Conservation (phyloP, 2,329 filamentous ascomycete species). For the Clonostachys solani region DNA sequence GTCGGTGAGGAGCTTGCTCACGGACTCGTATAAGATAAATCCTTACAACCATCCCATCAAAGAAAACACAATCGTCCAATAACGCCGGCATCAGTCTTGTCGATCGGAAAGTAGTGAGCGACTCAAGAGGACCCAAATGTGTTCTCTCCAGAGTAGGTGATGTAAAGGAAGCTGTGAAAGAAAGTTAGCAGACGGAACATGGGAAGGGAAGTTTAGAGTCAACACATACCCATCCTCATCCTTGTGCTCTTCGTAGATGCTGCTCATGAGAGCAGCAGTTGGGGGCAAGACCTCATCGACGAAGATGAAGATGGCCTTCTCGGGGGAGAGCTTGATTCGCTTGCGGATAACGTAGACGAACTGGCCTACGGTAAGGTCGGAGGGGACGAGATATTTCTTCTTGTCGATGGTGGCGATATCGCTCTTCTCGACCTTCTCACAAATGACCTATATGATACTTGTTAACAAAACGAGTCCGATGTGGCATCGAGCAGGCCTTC, state of each 20-base stretch:
- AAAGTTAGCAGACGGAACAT: not conserved
- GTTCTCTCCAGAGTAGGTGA: slow-evolving; percentile 99
- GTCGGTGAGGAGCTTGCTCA: not conserved
- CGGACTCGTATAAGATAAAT: not conserved
- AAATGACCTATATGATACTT: slow-evolving; percentile 75
- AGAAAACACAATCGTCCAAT: not conserved
- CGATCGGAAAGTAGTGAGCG: too few species aligned
- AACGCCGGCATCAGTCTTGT: not conserved
- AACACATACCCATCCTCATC: slow-evolving; percentile 63
- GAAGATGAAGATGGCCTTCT: slow-evolving; percentile 99
- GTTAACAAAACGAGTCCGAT: too few species aligned
- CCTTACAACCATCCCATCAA: not conserved
- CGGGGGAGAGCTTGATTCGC: slow-evolving; percentile 98
- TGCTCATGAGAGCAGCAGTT: slow-evolving; percentile 97
- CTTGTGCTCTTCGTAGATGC: slow-evolving; percentile 99
- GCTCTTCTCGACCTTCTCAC: slow-evolving; percentile 98
- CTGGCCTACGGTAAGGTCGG: slow-evolving; percentile 97
- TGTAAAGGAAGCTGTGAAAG: slow-evolving; percentile 79
- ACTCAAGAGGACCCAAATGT: slow-evolving; percentile 64
- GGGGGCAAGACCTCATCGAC: slow-evolving; percentile 97
- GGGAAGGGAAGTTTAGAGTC: not conserved
- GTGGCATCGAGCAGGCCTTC: too few species aligned
- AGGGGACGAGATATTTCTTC: slow-evolving; percentile 99
- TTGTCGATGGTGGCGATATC: slow-evolving; percentile 99
- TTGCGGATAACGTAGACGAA: slow-evolving; percentile 99